A percentile compares a stretch with the other conserved stretches of the same genome.
These are phyloP conservation scores for Cercospora zeae-maydis DNA, from an alignment of 2,329 filamentous ascomycete species.

Conservation along the genomic window DNA sequence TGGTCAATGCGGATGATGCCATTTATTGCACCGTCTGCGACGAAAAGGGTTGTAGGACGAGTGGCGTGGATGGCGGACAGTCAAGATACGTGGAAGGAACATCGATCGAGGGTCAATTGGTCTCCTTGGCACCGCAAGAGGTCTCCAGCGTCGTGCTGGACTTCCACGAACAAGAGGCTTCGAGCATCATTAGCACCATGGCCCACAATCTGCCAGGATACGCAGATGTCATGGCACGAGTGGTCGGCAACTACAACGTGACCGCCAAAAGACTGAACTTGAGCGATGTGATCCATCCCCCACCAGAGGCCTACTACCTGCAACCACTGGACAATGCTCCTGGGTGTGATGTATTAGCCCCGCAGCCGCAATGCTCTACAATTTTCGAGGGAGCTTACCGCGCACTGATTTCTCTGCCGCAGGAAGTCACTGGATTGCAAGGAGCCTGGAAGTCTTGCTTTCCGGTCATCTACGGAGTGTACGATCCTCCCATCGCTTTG, in stretches of 20 bases:
- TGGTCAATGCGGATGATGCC: background rate
- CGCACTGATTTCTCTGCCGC: conserved; percentile 16
- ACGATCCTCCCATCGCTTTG: conserved; percentile 20
- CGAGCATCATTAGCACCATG: conserved; percentile 13
- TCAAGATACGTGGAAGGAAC: conserved; percentile 2
- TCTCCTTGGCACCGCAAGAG: conserved; percentile 16
- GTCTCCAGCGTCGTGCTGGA: conserved; percentile 19
- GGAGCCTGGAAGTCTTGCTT: conserved; percentile 16
- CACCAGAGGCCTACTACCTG: conserved; percentile 19
- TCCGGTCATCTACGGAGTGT: conserved; percentile 19
- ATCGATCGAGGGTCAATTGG: conserved; percentile 11
- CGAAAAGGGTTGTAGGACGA: conserved; percentile 2
- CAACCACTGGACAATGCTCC: conserved; percentile 12
- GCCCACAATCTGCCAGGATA: conserved; percentile 13
- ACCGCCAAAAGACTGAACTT: conserved; percentile 8
- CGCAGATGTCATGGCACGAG: conserved; percentile 7
- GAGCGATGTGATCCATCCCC: conserved; percentile 14
- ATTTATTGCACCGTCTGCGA: conserved; percentile 5
- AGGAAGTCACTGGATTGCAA: conserved; percentile 16
- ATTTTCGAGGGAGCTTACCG: conserved; percentile 23
- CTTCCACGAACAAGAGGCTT: conserved; percentile 7
- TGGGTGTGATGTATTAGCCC: conserved; percentile 4
- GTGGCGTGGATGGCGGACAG: conserved; percentile 13
- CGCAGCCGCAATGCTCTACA: conserved; percentile 20
- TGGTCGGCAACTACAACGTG: conserved; percentile 9